Evolutionary conservation across 2,329 filamentous ascomycete species (phyloP).

Genomic region (Myriosclerotinia curreyana): DNA sequence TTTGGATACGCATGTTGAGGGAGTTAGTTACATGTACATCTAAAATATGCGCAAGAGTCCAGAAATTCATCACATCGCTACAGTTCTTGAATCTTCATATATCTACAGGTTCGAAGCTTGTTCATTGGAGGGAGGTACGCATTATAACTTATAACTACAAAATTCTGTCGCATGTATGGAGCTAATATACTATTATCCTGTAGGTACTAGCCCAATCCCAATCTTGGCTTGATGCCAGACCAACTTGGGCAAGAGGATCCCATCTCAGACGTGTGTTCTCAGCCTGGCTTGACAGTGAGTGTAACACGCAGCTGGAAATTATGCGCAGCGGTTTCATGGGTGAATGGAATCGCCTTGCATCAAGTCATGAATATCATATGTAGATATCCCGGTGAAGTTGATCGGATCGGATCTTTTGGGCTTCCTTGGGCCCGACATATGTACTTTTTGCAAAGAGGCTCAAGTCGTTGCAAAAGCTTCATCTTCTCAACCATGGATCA

Average conservation of each 20-base stretch:
- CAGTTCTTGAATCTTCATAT: conserved; percentile 16
- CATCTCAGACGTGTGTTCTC: conserved; percentile 9
- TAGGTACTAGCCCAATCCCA: too few relatives aligned
- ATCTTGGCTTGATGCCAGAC: not conserved
- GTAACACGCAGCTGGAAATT: not conserved
- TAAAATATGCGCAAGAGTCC: not conserved
- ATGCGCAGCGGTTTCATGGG: not conserved
- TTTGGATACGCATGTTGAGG: too few relatives aligned
- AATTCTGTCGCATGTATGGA: not conserved
- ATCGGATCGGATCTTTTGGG: conserved; percentile 9
- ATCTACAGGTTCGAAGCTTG: conserved; percentile 11
- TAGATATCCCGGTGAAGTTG: not conserved
- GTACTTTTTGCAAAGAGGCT: too few relatives aligned
- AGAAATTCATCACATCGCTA: not conserved
- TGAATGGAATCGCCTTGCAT: conserved; percentile 8
- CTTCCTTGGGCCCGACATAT: not conserved
- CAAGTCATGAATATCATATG: not conserved
- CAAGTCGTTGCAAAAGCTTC: too few relatives aligned
- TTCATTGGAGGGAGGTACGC: conserved; percentile 17
- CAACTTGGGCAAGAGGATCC: not conserved
- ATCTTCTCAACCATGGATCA: too few relatives aligned
- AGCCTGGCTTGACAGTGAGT: conserved; percentile 4
- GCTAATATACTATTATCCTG: not conserved
- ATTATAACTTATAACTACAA: not conserved
- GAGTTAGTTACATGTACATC: conserved; percentile 3